Base-by-base conservation (phyloP, 345 rosid genomes). In the Syzygium aqueum region DNA sequence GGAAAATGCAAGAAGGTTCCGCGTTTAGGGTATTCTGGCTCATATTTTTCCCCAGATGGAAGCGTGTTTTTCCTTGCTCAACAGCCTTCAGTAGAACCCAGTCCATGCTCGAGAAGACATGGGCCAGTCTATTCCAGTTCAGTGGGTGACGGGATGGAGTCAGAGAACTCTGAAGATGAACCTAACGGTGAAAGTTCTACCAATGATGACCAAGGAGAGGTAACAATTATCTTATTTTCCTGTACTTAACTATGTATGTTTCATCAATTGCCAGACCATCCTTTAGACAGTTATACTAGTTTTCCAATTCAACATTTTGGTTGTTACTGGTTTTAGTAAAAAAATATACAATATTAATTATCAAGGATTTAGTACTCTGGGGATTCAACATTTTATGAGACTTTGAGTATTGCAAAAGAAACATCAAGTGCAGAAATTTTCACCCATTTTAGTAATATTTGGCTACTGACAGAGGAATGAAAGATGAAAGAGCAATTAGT, bases 141-240 rank as follows among this genome's bases (percentile, higher is more conserved):
- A 87, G 91, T 90, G 82, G 94, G 92, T 89, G 97, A 94, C 90
- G 94, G 88, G 46, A 65, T 78, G 59, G 91, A 92, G 86, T 90
- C 92, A 11, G 95, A 91, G 77, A 88, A 89, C 56, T 84, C 93
- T 51, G 89, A 53, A 37, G 89, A 88, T 53, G 88, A 86, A 15
- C 57, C 28, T 14, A 84, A 86, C 7, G 86, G 49, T 11, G 53
- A 52, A 40, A 77, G 40, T 63, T 50, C 84, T 14, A 16, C 80
- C 15, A 85, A 88, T 33, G 77, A 78, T 49, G 85, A 61, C 86
- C 22, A 50, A 3, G 59, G 57, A 43, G 83, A 87, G 87, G 87
- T 78, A 61, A 37, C 19, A 43, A 84, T 84, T 22, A 40, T 33
- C 78, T 51, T 49, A 57, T 73, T 56, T 57, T 49, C 61, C 30